Percentiles rank a stretch among this genome's conserved stretches.
phyloP scores from a whole-genome alignment of 345 rosid species.

The Corchorus olitorius region DNA sequence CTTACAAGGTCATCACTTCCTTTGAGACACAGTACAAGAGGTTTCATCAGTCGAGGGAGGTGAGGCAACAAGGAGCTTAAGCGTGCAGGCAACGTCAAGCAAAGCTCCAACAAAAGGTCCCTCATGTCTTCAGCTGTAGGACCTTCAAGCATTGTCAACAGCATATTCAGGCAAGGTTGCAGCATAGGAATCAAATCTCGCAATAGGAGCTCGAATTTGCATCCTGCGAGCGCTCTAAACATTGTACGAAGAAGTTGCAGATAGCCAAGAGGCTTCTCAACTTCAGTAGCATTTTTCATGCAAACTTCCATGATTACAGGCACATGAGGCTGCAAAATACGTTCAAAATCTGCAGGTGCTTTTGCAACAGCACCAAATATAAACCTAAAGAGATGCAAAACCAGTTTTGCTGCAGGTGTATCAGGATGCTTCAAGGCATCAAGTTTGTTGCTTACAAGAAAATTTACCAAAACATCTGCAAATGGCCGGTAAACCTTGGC shows the following conservation, averaged over 20 bases:
- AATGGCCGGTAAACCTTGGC: slow-evolving; percentile 84
- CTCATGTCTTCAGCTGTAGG: slow-evolving; percentile 95
- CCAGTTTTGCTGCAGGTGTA: slow-evolving; percentile 79
- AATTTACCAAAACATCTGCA: slow-evolving; percentile 89
- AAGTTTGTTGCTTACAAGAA: slow-evolving; percentile 87
- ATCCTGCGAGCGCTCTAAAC: slow-evolving; percentile 88
- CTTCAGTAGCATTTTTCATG: slow-evolving; percentile 93
- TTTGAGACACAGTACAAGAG: slow-evolving; percentile 86
- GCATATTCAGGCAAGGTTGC: slow-evolving; percentile 92
- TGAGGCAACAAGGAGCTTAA: slow-evolving; percentile 89
- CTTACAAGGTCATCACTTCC: slow-evolving; percentile 92
- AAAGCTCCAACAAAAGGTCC: slow-evolving; percentile 91
- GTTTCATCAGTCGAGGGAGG: slow-evolving; percentile 91
- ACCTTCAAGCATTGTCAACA: slow-evolving; percentile 92
- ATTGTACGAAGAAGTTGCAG: slow-evolving; percentile 92
- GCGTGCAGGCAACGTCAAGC: slow-evolving; percentile 95
- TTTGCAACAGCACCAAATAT: slow-evolving; percentile 93
- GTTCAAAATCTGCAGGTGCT: slow-evolving; percentile 93
- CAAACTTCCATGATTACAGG: slow-evolving; percentile 96
- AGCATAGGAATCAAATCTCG: slow-evolving; percentile 87
- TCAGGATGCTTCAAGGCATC: slow-evolving; percentile 89
- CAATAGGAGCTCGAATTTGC: slow-evolving; percentile 88
- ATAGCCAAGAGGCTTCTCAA: slow-evolving; percentile 91
- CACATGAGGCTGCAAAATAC: slow-evolving; percentile 92
- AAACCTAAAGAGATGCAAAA: slow-evolving; percentile 89